Conservation (phyloP, 805 yeast genomes). For the Wickerhamiella brachini region DNA sequence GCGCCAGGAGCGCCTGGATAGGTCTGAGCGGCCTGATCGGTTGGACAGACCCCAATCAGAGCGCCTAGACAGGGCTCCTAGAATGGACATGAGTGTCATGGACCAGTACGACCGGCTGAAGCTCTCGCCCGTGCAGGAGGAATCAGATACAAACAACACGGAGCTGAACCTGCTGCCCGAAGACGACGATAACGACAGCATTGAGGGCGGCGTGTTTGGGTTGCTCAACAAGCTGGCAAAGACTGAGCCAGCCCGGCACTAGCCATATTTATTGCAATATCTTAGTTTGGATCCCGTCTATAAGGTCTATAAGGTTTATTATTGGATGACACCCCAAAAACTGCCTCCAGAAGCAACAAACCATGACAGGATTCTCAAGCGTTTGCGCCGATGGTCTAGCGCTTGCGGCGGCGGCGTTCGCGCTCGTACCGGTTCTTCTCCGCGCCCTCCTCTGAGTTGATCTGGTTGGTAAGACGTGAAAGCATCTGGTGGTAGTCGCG, state of each 20-base stretch:
- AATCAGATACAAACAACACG: constrained; percentile 2
- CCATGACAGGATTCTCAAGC: no score
- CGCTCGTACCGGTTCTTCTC: constrained; percentile 86
- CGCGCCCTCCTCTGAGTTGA: constrained; percentile 88
- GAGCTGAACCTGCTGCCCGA: constrained; percentile 7
- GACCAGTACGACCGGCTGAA: constrained; percentile 18
- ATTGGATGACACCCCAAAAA: no score
- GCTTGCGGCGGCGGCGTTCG: constrained; percentile 52
- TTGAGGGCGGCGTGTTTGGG: constrained; percentile 51
- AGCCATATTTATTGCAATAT: background rate
- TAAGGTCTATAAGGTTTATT: background rate
- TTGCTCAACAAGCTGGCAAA: constrained; percentile 72
- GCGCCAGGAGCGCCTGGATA: background rate
- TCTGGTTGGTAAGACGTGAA: constrained; percentile 73
- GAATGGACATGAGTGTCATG: constrained; percentile 23
- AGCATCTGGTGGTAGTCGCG: constrained; percentile 78
- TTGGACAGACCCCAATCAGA: background rate
- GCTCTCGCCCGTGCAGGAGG: constrained; percentile 11
- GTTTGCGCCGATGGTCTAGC: background rate
- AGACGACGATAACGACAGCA: constrained; percentile 28
- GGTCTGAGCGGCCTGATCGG: background rate
- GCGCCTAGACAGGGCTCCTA: background rate
- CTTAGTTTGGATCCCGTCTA: no score
- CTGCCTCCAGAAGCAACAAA: no score
- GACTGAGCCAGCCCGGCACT: background rate